These are phyloP conservation scores for Sporothrix protearum DNA, from an alignment of 2,329 filamentous ascomycete species.

Conservation along the genomic window DNA sequence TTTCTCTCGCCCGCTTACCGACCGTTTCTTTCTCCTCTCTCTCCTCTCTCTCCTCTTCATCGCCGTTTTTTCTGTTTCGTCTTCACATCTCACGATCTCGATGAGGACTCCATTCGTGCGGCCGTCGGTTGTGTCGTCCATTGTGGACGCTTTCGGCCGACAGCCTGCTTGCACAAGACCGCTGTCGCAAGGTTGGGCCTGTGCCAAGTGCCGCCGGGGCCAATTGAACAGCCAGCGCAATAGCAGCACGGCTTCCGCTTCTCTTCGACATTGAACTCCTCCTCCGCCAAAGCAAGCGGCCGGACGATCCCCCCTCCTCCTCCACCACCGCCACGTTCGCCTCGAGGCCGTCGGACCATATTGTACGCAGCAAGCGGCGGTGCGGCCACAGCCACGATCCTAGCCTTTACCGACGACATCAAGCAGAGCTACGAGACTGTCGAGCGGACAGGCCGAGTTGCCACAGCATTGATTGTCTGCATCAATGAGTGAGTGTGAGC, in stretches of 20 bases:
- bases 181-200: conserved; percentile 24
- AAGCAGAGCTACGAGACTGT: conserved; percentile 71
- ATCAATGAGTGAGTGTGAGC: conserved; percentile 71
- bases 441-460: conserved; percentile 75
- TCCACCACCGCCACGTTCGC: conserved; percentile 3
- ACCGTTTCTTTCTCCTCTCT: background rate
- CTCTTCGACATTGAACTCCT: background rate
- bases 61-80: background rate
- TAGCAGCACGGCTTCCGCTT: conserved; percentile 5
- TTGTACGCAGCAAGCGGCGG: conserved; percentile 53
- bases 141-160: conserved; percentile 20
- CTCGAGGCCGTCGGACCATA: conserved; percentile 34
- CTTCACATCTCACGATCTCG: background rate
- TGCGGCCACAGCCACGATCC: conserved; percentile 41
- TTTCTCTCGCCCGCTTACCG: background rate
- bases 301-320: background rate
- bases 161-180: background rate
- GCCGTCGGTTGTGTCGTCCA: conserved; percentile 12
- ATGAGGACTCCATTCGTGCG: conserved; percentile 6
- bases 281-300: background rate
- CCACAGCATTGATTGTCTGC: conserved; percentile 68
- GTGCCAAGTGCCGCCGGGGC: conserved; percentile 23
- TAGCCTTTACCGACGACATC: conserved; percentile 64
- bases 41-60: background rate
- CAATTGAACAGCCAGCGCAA: conserved; percentile 15